Evolutionary conservation across 768 basidiomycete genomes (phyloP).

Genomic region (Tulasnella sp.): DNA sequence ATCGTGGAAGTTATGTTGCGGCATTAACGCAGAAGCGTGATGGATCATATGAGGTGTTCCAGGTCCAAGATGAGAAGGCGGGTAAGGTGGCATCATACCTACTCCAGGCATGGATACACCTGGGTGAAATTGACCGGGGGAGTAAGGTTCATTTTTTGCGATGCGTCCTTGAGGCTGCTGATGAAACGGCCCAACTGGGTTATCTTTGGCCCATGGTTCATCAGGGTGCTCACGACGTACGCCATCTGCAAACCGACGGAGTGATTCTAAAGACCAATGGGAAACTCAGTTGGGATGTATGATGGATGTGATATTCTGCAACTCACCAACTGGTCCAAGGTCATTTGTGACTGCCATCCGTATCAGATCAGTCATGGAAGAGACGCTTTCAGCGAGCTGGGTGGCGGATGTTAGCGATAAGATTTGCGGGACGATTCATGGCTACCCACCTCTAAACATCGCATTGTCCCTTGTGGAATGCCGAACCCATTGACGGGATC

Average conservation of each 20-base stretch:
- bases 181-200: background rate
- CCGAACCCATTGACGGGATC: conserved; percentile 83
- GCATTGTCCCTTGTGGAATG: conserved; percentile 79
- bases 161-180: background rate
- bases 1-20: background rate
- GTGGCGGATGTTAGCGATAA: conserved; percentile 16
- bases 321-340: conserved; percentile 56
- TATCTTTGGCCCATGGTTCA: background rate
- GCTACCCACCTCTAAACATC: conserved; percentile 59
- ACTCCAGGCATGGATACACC: background rate
- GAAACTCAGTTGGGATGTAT: background rate
- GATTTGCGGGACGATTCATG: background rate
- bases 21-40: background rate
- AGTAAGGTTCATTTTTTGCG: background rate
- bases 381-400: conserved; percentile 69
- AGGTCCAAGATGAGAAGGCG: background rate
- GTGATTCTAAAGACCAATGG: background rate
- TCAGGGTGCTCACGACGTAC: conserved; percentile 4
- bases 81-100: background rate
- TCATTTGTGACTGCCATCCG: conserved; percentile 40
- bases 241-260: background rate
- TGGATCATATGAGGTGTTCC: background rate
- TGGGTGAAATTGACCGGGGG: background rate
- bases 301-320: background rate
- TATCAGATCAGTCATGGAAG: conserved; percentile 68